Conservation (phyloP, 495 filamentous ascomycete species). For the Penicillium paxilli region DNA sequence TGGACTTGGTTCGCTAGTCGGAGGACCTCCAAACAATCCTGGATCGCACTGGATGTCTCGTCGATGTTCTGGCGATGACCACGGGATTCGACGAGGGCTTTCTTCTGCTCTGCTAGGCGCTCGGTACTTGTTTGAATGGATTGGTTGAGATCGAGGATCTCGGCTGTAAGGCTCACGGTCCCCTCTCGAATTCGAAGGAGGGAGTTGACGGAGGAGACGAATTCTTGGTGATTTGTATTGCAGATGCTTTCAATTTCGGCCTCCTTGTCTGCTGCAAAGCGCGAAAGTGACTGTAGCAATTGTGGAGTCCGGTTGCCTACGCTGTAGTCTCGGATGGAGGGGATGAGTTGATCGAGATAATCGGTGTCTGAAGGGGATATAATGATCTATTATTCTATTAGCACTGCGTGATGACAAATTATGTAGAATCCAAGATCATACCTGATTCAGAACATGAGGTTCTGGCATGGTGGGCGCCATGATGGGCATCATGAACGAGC, state of each 20-base stretch:
- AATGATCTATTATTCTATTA: slow-evolving; percentile 64
- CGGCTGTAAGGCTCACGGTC: slow-evolving; percentile 80
- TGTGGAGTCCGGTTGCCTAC: slow-evolving; percentile 69
- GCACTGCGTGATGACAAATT: neutral
- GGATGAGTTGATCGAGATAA: slow-evolving; percentile 92
- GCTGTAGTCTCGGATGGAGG: slow-evolving; percentile 86
- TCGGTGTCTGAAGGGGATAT: slow-evolving; percentile 88
- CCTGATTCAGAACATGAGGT: slow-evolving; percentile 46
- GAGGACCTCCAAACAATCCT: slow-evolving; percentile 88
- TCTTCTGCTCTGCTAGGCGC: slow-evolving; percentile 92
- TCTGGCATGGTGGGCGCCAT: slow-evolving; percentile 31
- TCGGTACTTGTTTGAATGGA: slow-evolving; percentile 96
- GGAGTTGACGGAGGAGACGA: slow-evolving; percentile 88
- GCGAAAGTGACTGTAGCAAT: slow-evolving; percentile 74
- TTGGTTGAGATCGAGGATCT: slow-evolving; percentile 89
- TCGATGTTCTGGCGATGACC: slow-evolving; percentile 95
- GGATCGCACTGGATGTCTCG: slow-evolving; percentile 84
- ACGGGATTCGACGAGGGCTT: slow-evolving; percentile 84
- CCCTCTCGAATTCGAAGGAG: slow-evolving; percentile 87
- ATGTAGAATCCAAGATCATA: slow-evolving; percentile 4
- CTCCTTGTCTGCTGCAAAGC: slow-evolving; percentile 84
- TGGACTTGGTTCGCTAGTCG: slow-evolving; percentile 93
- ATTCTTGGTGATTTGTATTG: slow-evolving; percentile 94
- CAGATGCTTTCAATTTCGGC: slow-evolving; percentile 92
- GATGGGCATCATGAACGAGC: slow-evolving; percentile 26